Conservation (phyloP, 176 grass and related monocot genomes). For the Musa itinerans region DNA sequence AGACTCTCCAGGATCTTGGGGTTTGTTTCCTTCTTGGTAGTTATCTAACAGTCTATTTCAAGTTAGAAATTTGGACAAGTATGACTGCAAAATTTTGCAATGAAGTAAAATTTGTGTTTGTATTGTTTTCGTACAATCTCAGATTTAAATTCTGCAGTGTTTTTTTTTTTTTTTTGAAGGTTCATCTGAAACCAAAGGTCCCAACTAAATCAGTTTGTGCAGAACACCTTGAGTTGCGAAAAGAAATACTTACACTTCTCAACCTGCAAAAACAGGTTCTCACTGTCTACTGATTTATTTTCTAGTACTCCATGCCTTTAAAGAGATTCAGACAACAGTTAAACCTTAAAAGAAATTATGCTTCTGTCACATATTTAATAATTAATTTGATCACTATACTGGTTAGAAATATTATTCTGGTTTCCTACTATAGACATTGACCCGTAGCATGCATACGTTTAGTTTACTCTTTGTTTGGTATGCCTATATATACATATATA, state of each 20-base stretch:
- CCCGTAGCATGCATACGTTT: too few relatives aligned
- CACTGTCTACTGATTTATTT: constrained; percentile 2
- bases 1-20: constrained; percentile 85
- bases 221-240: constrained; percentile 95
- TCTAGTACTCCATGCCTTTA: background rate
- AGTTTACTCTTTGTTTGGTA: too few relatives aligned
- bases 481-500: too few relatives aligned
- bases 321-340: background rate
- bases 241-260: constrained; percentile 93
- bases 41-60: background rate
- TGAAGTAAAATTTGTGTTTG: background rate
- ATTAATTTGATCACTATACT: background rate
- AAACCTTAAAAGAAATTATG: background rate
- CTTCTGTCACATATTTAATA: background rate
- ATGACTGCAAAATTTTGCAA: background rate
- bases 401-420: background rate
- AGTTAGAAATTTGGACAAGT: background rate
- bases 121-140: background rate
- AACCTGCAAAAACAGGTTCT: constrained; percentile 97
- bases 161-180: constrained; percentile 34
- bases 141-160: background rate
- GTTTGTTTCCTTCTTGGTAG: constrained; percentile 35
- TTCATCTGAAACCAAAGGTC: constrained; percentile 94
- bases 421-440: background rate
- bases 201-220: constrained; percentile 92